Evolutionary conservation across 108 stramenopile species (phyloP).

Genomic region (Aurantiochytrium sp.): DNA sequence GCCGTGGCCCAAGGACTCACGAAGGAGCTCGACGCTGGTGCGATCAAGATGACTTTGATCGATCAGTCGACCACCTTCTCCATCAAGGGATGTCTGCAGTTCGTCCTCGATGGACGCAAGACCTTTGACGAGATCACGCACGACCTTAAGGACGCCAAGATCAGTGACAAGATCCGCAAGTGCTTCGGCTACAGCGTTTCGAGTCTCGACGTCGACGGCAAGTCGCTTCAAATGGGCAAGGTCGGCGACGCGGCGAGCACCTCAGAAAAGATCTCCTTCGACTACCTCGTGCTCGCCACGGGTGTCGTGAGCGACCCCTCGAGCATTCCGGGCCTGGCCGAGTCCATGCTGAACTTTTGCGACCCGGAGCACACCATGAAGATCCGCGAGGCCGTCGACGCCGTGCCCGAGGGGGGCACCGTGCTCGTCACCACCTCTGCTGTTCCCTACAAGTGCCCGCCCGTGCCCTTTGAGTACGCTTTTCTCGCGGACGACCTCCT

Average conservation of each 20-base stretch:
- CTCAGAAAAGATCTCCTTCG: background rate
- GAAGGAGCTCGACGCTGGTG: background rate
- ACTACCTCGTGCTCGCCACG: background rate
- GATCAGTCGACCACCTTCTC: background rate
- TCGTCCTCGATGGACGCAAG: background rate
- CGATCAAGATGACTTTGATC: background rate
- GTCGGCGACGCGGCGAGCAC: background rate
- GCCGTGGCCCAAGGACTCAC: background rate
- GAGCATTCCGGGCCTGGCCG: background rate
- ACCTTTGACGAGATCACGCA: background rate
- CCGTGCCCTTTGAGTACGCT: constrained; percentile 4
- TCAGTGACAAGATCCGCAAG: background rate
- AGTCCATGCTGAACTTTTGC: background rate
- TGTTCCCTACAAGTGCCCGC: constrained; percentile 25
- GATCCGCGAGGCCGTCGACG: background rate
- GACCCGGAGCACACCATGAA: background rate
- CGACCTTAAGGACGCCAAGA: background rate
- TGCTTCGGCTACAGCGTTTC: background rate
- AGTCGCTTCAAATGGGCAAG: background rate
- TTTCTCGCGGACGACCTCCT: background rate
- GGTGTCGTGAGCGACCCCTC: background rate
- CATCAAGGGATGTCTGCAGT: background rate
- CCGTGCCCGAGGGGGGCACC: background rate
- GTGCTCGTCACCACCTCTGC: background rate
- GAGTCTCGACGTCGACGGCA: background rate